These are phyloP conservation scores for Poronia punctata DNA, from an alignment of 495 filamentous ascomycete genomes.

Conservation along the genomic window DNA sequence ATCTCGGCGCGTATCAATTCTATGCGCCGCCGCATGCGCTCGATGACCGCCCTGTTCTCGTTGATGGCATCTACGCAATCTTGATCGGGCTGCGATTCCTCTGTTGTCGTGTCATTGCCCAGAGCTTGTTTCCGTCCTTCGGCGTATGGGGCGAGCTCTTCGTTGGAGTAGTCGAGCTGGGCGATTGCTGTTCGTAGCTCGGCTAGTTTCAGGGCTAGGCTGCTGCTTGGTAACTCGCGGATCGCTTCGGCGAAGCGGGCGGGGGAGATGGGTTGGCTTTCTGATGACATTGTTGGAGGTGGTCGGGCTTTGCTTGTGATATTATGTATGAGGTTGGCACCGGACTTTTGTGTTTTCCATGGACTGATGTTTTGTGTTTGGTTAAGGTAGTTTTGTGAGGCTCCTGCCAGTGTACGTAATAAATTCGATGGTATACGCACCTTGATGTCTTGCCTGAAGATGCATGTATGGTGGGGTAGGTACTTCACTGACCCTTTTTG, in stretches of 20 bases:
- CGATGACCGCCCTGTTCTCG: constrained; percentile 73
- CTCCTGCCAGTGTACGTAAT: too few relatives aligned
- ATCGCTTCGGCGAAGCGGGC: constrained; percentile 65
- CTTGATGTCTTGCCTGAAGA: too few relatives aligned
- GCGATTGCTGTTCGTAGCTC: constrained; percentile 78
- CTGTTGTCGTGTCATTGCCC: constrained; percentile 6
- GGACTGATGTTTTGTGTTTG: too few relatives aligned
- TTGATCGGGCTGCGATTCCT: constrained; percentile 42
- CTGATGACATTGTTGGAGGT: constrained; percentile 34
- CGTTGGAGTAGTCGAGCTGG: constrained; percentile 75
- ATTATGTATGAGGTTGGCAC: too few relatives aligned
- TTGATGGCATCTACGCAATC: constrained; percentile 62
- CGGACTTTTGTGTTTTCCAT: too few relatives aligned
- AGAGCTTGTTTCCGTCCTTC: constrained; percentile 23
- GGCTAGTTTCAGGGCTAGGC: constrained; percentile 70
- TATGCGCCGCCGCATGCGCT: constrained; percentile 66
- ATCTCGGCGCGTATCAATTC: constrained; percentile 63
- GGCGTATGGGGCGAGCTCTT: constrained; percentile 59
- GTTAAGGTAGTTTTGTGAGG: too few relatives aligned
- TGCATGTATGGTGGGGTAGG: too few relatives aligned
- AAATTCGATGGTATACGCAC: too few relatives aligned
- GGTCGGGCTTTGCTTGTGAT: too few relatives aligned
- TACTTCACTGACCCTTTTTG: too few relatives aligned
- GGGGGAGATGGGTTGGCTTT: constrained; percentile 51
- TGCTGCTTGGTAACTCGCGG: constrained; percentile 59